phyloP scores from a whole-genome alignment of 2,329 filamentous ascomycete species.

The Sporothrix schenckii region DNA sequence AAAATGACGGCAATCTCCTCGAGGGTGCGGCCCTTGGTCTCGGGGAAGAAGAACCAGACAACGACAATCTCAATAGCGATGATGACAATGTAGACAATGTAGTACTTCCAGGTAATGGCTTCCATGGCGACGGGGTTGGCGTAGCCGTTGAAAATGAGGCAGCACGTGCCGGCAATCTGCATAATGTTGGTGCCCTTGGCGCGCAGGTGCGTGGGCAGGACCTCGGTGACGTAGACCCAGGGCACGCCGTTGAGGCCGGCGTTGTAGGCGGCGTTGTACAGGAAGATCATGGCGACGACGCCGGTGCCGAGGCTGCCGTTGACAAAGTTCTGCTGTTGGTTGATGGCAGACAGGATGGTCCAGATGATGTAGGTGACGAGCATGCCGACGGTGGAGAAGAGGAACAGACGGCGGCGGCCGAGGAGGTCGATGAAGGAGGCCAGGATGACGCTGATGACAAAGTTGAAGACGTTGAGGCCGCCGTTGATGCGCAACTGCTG shows the following conservation, averaged over 20 bases:
- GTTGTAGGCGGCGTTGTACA: slow-evolving; percentile 46
- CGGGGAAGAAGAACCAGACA: slow-evolving; percentile 44
- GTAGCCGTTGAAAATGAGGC: slow-evolving; percentile 46
- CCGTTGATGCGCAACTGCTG: slow-evolving; percentile 50
- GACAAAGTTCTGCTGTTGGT: slow-evolving; percentile 52
- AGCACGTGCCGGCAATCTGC: slow-evolving; percentile 37
- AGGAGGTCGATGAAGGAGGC: slow-evolving; percentile 40
- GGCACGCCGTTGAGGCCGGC: slow-evolving; percentile 46
- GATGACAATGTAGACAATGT: slow-evolving; percentile 57
- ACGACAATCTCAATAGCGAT: slow-evolving; percentile 47
- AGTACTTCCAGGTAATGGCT: slow-evolving; percentile 15
- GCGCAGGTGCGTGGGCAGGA: slow-evolving; percentile 47
- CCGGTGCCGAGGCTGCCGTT: background rate
- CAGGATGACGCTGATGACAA: slow-evolving; percentile 22
- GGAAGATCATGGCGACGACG: slow-evolving; percentile 45
- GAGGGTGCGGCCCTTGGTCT: slow-evolving; percentile 34
- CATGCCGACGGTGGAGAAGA: slow-evolving; percentile 39
- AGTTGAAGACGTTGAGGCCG: slow-evolving; percentile 36
- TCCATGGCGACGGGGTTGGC: slow-evolving; percentile 42
- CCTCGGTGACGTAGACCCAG: slow-evolving; percentile 51
- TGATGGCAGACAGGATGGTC: slow-evolving; percentile 44
- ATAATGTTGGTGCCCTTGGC: slow-evolving; percentile 42
- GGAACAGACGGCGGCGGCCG: slow-evolving; percentile 43
- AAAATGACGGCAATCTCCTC: slow-evolving; percentile 35
- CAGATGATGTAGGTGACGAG: slow-evolving; percentile 28